Evolutionary conservation across 225 moss, liverwort and hornwort genomes (phyloP).

Genomic region (Rhytidiadelphus loreus): DNA sequence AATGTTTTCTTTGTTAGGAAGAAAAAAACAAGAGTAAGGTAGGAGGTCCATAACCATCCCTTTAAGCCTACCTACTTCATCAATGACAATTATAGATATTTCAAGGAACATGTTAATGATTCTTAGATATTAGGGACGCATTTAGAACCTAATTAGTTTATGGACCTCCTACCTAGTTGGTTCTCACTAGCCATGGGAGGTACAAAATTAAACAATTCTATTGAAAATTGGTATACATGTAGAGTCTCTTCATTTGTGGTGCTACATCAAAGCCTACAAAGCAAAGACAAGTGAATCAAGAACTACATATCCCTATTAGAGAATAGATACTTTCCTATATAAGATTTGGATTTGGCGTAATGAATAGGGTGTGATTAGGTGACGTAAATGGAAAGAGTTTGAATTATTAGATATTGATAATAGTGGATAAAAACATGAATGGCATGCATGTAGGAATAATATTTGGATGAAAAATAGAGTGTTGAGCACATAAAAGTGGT

Average conservation of each 20-base stretch:
- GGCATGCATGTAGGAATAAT: background rate
- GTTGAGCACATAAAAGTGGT: background rate
- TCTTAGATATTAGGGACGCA: accelerated
- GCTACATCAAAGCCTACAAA: accelerated
- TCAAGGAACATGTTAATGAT: background rate
- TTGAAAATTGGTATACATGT: background rate
- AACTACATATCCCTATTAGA: no score
- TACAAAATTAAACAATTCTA: background rate
- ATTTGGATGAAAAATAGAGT: background rate
- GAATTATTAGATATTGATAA: background rate
- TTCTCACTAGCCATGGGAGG: background rate
- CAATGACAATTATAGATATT: background rate
- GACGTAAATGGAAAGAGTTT: background rate
- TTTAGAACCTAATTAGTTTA: accelerated
- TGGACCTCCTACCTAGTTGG: background rate
- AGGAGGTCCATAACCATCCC: background rate
- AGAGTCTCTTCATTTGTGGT: accelerated
- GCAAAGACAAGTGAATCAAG: background rate
- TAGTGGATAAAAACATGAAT: background rate
- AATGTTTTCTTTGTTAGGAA: accelerated
- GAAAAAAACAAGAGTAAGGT: background rate
- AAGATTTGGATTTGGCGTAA: background rate
- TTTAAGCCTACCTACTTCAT: background rate
- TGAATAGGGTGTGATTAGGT: background rate
- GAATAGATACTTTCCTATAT: background rate